These are phyloP conservation scores for Tricharina praecox DNA, from an alignment of 495 filamentous ascomycete species.

Conservation along the genomic window DNA sequence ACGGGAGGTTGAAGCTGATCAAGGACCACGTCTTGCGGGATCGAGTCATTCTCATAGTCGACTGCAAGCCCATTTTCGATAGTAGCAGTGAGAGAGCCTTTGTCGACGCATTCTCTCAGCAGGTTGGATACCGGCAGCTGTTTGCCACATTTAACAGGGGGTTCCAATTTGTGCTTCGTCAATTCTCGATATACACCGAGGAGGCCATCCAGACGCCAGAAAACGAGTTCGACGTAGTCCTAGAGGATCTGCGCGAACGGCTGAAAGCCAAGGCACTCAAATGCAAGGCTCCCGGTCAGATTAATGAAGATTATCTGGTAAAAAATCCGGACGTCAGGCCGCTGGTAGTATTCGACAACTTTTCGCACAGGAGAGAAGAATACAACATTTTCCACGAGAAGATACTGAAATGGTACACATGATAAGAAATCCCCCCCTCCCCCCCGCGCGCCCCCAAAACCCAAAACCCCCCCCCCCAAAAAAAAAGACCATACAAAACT, in stretches of 20 bases:
- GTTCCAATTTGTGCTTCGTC: too few species aligned
- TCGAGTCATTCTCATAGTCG: slow-evolving; percentile 61
- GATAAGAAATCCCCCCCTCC: too few species aligned
- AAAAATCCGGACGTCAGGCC: slow-evolving; percentile 78
- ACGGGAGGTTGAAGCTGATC: slow-evolving; percentile 75
- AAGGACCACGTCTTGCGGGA: slow-evolving; percentile 65
- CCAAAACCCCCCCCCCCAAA: too few species aligned
- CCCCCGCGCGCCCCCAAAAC: too few species aligned
- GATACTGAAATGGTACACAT: slow-evolving; percentile 61
- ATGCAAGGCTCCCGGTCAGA: too few species aligned
- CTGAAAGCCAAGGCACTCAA: too few species aligned
- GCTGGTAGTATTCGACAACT: slow-evolving; percentile 87
- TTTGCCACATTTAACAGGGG: too few species aligned
- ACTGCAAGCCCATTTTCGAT: slow-evolving; percentile 87
- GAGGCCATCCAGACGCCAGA: too few species aligned
- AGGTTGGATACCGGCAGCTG: slow-evolving; percentile 82
- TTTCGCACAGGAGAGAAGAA: slow-evolving; percentile 52
- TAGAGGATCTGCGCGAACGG: too few species aligned
- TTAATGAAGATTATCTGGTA: slow-evolving; percentile 82
- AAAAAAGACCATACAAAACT: too few species aligned
- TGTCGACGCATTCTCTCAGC: slow-evolving; percentile 56
- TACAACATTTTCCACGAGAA: slow-evolving; percentile 69
- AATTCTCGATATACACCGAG: too few species aligned
- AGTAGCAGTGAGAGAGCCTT: slow-evolving; percentile 73
- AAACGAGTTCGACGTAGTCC: too few species aligned